Percentiles rank a stretch among this genome's conserved stretches.
Conservation (phyloP, 1,284 basidiomycete genomes). For the Apiotrichum siamense region DNA sequence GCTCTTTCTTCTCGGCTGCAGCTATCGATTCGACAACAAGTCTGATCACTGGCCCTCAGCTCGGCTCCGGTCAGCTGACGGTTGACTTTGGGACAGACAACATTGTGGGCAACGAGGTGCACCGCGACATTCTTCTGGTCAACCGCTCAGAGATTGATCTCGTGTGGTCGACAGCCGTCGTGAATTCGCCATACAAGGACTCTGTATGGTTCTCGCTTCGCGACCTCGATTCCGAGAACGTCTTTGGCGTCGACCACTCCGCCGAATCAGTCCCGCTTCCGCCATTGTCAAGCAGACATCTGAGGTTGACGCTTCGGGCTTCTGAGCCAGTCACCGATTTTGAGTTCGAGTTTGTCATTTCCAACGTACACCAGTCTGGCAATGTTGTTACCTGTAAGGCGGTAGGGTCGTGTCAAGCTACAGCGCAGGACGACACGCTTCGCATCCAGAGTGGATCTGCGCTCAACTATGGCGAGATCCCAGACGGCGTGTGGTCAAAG, state of each 20-base stretch:
- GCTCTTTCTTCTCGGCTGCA: conserved; percentile 39
- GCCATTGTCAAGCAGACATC: conserved; percentile 38
- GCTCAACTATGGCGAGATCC: conserved; percentile 51
- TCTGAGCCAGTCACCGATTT: conserved; percentile 32
- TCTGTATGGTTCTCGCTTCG: conserved; percentile 43
- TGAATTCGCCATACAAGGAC: conserved; percentile 36
- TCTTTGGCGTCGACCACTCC: conserved; percentile 42
- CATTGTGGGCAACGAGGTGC: conserved; percentile 33
- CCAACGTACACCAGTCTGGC: conserved; percentile 39
- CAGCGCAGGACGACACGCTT: conserved; percentile 44
- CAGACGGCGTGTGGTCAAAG: conserved; percentile 50
- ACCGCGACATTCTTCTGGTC: conserved; percentile 42
- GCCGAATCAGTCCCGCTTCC: conserved; percentile 39
- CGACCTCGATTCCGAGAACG: conserved; percentile 45
- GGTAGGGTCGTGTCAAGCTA: conserved; percentile 31
- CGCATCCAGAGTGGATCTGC: conserved; percentile 47
- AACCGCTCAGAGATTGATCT: conserved; percentile 45
- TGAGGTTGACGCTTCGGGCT: conserved; percentile 34
- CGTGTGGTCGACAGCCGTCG: conserved; percentile 39
- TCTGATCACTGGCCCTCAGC: conserved; percentile 28
- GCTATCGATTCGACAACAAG: conserved; percentile 37
- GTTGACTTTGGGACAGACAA: conserved; percentile 43
- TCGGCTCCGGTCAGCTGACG: conserved; percentile 29
- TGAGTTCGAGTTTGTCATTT: conserved; percentile 41
- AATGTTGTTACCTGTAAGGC: conserved; percentile 40